phyloP scores from a whole-genome alignment of 2,329 filamentous ascomycete genomes.

The Penicillium sp. region DNA sequence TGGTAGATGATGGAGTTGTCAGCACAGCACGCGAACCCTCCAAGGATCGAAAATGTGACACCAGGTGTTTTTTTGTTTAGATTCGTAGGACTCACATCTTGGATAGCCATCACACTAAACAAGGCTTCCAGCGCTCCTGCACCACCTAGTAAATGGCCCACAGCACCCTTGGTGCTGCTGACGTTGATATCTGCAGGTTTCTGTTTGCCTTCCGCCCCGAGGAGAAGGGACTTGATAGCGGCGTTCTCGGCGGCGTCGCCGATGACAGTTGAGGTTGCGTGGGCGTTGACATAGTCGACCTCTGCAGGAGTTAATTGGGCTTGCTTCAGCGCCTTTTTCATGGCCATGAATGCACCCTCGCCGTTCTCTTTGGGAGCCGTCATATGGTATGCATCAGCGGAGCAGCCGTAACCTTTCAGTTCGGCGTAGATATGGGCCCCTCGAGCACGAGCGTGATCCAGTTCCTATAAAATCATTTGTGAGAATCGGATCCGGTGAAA shows the following conservation, averaged over 20 bases:
- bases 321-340: constrained; percentile 78
- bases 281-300: constrained; percentile 93
- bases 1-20: constrained; percentile 52
- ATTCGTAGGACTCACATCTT: constrained; percentile 63
- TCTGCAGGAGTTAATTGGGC: constrained; percentile 68
- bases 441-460: constrained; percentile 80
- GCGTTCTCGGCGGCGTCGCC: constrained; percentile 87
- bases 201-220: constrained; percentile 69
- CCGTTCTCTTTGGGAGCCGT: constrained; percentile 86
- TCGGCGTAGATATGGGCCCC: constrained; percentile 87
- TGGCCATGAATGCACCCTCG: constrained; percentile 77
- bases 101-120: constrained; percentile 77
- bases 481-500: not conserved
- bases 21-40: not conserved
- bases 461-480: constrained; percentile 55
- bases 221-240: constrained; percentile 77
- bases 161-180: constrained; percentile 90
- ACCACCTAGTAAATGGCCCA: constrained; percentile 89
- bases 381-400: constrained; percentile 89
- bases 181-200: constrained; percentile 71
- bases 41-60: too few relatives aligned
- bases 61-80: too few relatives aligned
- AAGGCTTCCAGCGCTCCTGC: constrained; percentile 89
- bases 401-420: constrained; percentile 84
- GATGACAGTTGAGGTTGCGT: constrained; percentile 84